Conservation (phyloP, 371 early-diverging fungal genomes). For the Mortierella sp. region DNA sequence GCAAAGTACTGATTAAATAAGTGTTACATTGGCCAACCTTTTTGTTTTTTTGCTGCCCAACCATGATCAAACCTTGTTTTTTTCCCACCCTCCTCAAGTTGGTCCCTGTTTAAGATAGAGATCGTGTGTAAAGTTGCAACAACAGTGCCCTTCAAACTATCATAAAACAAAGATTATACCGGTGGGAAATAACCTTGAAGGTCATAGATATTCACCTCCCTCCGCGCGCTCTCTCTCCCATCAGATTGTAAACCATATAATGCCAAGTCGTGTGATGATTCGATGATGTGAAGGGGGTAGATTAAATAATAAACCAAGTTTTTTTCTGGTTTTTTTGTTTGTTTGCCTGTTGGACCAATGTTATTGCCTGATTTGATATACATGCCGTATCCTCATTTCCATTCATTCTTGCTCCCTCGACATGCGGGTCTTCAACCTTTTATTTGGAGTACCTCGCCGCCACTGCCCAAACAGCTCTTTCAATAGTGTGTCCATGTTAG, state of each 20-base stretch:
- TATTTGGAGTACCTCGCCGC: not conserved
- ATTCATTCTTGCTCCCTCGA: not conserved
- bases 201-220: no score
- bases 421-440: not conserved
- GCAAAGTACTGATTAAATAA: not conserved
- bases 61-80: slow-evolving; percentile 45
- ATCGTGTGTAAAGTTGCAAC: not conserved
- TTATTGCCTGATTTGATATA: not conserved
- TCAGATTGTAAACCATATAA: not conserved
- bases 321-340: slow-evolving; percentile 1
- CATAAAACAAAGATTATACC: not conserved
- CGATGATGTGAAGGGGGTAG: not conserved
- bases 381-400: not conserved
- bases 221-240: not conserved
- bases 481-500: slow-evolving; percentile 22
- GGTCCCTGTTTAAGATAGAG: slow-evolving; percentile 2
- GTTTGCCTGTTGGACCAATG: not conserved
- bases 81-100: slow-evolving; percentile 21
- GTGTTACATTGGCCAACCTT: slow-evolving; percentile 1
- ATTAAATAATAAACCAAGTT: not conserved
- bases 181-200: no score
- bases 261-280: not conserved
- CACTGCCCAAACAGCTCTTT: not conserved
- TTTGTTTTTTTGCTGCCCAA: slow-evolving; percentile 9
- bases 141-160: not conserved